Percentiles rank a stretch among this genome's conserved stretches.
Conservation (phyloP, 1,284 basidiomycete genomes). For the Irpex sp. region DNA sequence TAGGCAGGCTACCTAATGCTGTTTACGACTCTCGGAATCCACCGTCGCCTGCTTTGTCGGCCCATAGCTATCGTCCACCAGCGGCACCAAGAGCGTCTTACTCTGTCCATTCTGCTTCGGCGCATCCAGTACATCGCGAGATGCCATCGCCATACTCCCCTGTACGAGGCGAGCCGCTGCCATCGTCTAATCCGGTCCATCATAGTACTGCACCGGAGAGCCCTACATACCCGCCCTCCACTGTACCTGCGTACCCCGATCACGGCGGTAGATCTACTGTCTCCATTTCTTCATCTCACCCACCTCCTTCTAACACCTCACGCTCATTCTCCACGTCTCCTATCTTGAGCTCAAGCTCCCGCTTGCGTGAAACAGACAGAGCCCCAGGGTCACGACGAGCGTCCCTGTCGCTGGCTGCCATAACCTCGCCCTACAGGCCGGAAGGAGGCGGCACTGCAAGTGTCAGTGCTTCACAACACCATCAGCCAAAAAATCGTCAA, state of each 20-base stretch:
- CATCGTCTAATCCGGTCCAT: conserved; percentile 1
- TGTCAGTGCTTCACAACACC: not conserved
- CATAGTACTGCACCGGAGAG: conserved; percentile 15
- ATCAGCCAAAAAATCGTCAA: conserved; percentile 48
- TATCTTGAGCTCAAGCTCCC: conserved; percentile 15
- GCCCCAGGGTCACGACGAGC: conserved; percentile 20
- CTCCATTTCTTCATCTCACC: conserved; percentile 5
- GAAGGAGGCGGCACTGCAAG: not conserved
- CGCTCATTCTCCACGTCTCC: conserved; percentile 7
- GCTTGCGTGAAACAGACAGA: conserved; percentile 7
- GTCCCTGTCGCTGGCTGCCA: conserved; percentile 31
- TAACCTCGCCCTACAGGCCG: conserved; percentile 23
- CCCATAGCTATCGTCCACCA: conserved; percentile 22
- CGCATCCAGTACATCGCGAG: conserved; percentile 12
- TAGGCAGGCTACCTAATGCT: conserved; percentile 15
- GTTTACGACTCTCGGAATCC: conserved; percentile 13
- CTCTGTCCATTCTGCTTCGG: not conserved
- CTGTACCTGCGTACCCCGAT: not conserved
- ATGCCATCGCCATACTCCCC: conserved; percentile 22
- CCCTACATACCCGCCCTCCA: conserved; percentile 16
- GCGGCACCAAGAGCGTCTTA: conserved; percentile 25
- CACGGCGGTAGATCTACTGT: not conserved
- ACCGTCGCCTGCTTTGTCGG: conserved; percentile 21
- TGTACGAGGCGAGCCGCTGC: conserved; percentile 20
- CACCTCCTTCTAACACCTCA: not conserved